Conservation (phyloP, 208 protist genomes). For the Leptomonas seymouri region DNA sequence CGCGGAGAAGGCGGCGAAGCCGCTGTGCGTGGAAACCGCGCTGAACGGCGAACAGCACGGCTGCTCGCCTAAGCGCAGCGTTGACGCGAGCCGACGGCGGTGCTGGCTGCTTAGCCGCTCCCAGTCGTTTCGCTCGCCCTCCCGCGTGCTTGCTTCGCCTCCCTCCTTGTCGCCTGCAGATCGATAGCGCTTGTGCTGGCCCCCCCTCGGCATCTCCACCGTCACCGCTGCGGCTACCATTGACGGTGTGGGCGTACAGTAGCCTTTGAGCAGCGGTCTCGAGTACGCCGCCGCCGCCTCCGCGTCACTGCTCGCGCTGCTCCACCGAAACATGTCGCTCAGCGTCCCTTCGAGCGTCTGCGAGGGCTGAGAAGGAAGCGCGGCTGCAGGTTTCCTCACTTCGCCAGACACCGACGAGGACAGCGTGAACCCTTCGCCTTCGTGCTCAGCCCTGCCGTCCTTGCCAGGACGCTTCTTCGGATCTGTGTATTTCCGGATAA, state of each 20-base stretch:
- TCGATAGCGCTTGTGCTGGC: not conserved
- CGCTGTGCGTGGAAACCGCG: not conserved
- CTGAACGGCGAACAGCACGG: not conserved
- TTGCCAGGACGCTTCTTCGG: not conserved
- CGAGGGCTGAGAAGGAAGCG: not conserved
- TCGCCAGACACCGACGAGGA: not conserved
- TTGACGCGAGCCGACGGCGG: conserved; percentile 8
- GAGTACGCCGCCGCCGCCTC: not conserved
- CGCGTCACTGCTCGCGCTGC: not conserved
- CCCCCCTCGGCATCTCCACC: not conserved
- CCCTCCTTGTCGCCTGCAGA: not conserved
- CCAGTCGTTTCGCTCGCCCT: conserved; percentile 14
- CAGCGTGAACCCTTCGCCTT: not conserved
- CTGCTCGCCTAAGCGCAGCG: conserved; percentile 2
- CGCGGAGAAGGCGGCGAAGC: not conserved
- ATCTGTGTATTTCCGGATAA: conserved; percentile 24
- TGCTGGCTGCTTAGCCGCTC: conserved; percentile 20
- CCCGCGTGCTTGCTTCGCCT: not conserved
- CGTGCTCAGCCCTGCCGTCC: not conserved
- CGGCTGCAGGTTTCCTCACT: not conserved
- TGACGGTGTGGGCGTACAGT: not conserved
- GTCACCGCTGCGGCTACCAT: not conserved
- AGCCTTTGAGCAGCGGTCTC: not conserved
- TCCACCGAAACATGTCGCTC: conserved; percentile 12
- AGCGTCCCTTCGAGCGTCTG: not conserved